A percentile compares a stretch with the other conserved stretches of the same genome.
Conservation (phyloP, 148 eudicot genomes). For the Persicaria maculosa region DNA sequence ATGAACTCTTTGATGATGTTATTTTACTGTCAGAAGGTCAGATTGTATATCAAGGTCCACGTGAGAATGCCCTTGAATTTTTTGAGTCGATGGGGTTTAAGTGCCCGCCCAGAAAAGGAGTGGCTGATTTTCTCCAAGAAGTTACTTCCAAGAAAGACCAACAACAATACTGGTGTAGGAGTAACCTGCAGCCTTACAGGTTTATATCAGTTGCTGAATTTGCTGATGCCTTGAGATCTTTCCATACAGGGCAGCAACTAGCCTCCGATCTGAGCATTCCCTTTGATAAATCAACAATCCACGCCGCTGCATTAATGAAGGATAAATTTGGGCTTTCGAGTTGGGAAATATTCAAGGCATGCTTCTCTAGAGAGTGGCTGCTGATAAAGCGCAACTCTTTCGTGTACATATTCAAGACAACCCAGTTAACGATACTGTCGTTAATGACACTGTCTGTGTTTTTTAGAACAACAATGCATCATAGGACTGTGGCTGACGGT, state of each 20-base stretch:
- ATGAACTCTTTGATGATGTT: constrained; percentile 61
- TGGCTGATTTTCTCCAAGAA: constrained; percentile 84
- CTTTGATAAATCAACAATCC: constrained; percentile 50
- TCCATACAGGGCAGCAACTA: constrained; percentile 40
- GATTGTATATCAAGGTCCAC: constrained; percentile 75
- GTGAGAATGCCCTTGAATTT: constrained; percentile 49
- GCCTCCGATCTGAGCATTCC: constrained; percentile 40
- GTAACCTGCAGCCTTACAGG: constrained; percentile 32
- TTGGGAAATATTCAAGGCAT: constrained; percentile 49
- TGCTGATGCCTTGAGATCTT: constrained; percentile 38
- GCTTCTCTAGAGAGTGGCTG: constrained; percentile 72
- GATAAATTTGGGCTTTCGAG: constrained; percentile 57
- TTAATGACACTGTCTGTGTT: constrained; percentile 47
- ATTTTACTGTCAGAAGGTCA: constrained; percentile 71
- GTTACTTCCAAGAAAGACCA: constrained; percentile 77
- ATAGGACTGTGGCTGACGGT: constrained; percentile 38
- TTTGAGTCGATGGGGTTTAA: constrained; percentile 58
- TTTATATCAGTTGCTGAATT: constrained; percentile 48
- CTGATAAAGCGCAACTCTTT: constrained; percentile 60
- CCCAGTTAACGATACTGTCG: constrained; percentile 66
- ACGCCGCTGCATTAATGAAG: constrained; percentile 54
- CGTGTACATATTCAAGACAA: constrained; percentile 57
- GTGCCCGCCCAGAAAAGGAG: constrained; percentile 76
- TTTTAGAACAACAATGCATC: constrained; percentile 58
- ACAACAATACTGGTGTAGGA: constrained; percentile 61